A percentile compares a stretch with the other conserved stretches of the same genome.
Evolutionary conservation across 768 basidiomycete genomes (phyloP).

Genomic region (Serendipita vermifera): DNA sequence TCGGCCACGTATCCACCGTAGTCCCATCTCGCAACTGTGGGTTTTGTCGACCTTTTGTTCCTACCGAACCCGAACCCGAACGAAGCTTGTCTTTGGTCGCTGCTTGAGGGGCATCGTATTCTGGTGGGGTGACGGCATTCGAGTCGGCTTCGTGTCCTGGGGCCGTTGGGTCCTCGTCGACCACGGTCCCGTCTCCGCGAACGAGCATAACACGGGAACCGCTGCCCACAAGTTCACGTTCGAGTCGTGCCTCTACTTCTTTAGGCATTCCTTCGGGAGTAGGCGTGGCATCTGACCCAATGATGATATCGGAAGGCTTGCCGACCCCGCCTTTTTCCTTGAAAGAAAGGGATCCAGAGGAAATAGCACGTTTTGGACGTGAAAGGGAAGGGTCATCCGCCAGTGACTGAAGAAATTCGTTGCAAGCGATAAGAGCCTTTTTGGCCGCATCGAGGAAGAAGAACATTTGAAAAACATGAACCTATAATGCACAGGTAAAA

Average conservation of each 20-base stretch:
- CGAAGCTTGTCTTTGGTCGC: constrained; percentile 4
- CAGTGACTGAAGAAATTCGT: constrained; percentile 48
- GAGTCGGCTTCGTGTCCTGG: constrained; percentile 15
- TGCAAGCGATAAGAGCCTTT: constrained; percentile 58
- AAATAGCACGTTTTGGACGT: constrained; percentile 40
- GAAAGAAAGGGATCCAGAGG: too few species aligned
- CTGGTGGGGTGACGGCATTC: constrained; percentile 21
- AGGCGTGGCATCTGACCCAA: too few species aligned
- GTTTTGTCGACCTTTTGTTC: constrained; percentile 6
- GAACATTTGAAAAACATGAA: constrained; percentile 85
- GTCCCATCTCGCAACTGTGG: constrained; percentile 18
- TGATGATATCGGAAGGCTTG: too few species aligned
- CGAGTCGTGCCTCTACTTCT: constrained; percentile 46
- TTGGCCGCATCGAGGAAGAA: constrained; percentile 58
- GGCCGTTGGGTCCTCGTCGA: constrained; percentile 28
- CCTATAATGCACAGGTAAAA: constrained; percentile 28
- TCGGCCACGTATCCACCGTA: too few species aligned
- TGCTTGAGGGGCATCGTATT: constrained; percentile 22
- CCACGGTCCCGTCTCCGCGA: constrained; percentile 51
- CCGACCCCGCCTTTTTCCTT: too few species aligned
- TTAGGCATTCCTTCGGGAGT: too few species aligned
- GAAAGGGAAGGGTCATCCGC: constrained; percentile 40
- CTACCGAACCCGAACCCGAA: not conserved
- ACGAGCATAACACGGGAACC: constrained; percentile 56
- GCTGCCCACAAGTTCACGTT: constrained; percentile 57